Conservation (phyloP, 75 land plant species). For the Sequoia sempervirens region DNA sequence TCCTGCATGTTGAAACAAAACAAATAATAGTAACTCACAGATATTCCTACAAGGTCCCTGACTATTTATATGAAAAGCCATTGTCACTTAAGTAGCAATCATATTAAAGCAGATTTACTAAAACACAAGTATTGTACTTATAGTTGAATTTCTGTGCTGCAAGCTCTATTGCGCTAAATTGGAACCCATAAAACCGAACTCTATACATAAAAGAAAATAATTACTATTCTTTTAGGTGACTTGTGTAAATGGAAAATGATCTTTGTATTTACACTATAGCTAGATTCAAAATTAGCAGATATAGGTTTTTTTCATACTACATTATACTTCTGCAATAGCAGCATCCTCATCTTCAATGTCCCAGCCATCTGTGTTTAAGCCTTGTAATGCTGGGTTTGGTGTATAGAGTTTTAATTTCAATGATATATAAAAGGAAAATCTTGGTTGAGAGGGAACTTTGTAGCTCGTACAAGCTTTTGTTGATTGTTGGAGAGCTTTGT, state of each 20-base stretch:
- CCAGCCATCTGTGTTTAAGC: not conserved
- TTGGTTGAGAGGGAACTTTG: not conserved
- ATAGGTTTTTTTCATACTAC: not conserved
- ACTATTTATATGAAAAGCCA: not conserved
- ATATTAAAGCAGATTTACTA: not conserved
- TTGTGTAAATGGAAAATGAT: not conserved
- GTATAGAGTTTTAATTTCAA: not conserved
- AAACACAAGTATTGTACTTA: not conserved
- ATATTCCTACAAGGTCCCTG: not conserved
- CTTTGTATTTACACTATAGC: not conserved
- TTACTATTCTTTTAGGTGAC: not conserved
- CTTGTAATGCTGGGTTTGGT: not conserved
- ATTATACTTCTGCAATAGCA: not conserved
- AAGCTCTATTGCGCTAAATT: not conserved
- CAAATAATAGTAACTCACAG: not conserved
- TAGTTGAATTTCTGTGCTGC: not conserved
- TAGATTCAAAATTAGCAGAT: not conserved
- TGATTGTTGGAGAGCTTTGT: no score
- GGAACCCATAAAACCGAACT: not conserved
- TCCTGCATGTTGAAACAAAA: slow-evolving; percentile 27
- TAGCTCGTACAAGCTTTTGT: no score
- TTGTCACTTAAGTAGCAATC: not conserved
- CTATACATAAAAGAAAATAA: not conserved
- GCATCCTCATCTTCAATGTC: not conserved
- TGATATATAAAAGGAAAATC: not conserved